phyloP scores from a whole-genome alignment of 352 stramenopile genomes.

The Paralagenidium karlingii region DNA sequence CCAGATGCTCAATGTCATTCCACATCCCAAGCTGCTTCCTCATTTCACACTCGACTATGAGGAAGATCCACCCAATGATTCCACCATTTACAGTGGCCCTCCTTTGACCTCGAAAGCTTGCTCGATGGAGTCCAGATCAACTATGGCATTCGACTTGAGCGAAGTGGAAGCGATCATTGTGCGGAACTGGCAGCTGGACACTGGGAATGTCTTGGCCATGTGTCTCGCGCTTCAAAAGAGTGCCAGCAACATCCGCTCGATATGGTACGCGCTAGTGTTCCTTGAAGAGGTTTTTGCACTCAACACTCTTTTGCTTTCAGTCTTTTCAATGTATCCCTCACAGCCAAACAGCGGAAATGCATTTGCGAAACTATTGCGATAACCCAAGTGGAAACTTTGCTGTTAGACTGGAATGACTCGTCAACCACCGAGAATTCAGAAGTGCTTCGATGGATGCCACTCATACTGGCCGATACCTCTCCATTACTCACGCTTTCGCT shows the following conservation, averaged over 20 bases:
- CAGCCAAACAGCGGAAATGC: constrained; percentile 26
- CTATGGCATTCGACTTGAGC: constrained; percentile 33
- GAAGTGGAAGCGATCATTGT: constrained; percentile 41
- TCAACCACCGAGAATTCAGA: background rate
- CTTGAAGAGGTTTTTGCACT: background rate
- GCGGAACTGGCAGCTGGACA: constrained; percentile 58
- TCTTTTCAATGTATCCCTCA: constrained; percentile 49
- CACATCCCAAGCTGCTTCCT: constrained; percentile 50
- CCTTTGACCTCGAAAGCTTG: too few relatives aligned
- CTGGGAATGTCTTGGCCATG: constrained; percentile 30
- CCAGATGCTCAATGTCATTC: constrained; percentile 27
- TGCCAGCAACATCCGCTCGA: constrained; percentile 24
- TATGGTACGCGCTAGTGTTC: constrained; percentile 43
- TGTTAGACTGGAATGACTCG: constrained; percentile 52
- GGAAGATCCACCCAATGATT: too few relatives aligned
- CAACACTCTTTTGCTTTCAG: constrained; percentile 8
- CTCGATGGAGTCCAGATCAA: too few relatives aligned
- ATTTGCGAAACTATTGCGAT: constrained; percentile 34
- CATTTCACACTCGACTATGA: constrained; percentile 51
- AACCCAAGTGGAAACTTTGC: constrained; percentile 33
- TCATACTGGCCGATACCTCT: constrained; percentile 18
- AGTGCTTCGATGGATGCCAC: background rate
- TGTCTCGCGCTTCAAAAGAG: constrained; percentile 40
- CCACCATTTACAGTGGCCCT: too few relatives aligned
- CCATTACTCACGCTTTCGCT: constrained; percentile 41